Evolutionary conservation across 306 rosid genomes (phyloP), one percentile per base, ranked within the genome.

Genomic region (Heteromeles arbutifolia): DNA sequence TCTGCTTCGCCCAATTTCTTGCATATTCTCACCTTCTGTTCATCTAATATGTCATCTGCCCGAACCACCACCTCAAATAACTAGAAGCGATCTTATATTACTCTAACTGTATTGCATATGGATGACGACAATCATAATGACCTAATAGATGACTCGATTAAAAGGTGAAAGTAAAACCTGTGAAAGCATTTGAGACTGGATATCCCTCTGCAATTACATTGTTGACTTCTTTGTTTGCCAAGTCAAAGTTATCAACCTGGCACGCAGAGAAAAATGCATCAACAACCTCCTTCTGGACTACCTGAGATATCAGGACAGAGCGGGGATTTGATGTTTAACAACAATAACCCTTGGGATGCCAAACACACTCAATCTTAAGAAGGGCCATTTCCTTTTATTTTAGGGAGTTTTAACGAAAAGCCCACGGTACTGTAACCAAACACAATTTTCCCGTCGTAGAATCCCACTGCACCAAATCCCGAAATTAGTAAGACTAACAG

Each of bases 151-250:
- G 28, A 68, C 39, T 11, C 22, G 74, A 39, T n/a, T 52, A 39
- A 71, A 68, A 39, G 68, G 78, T 31, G 39, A 79, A 69, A 75
- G 26, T 12, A 41, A 77, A 45, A 90, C 96, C 93, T 89, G 97
- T 26, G 84, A 86, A 69, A 95, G 87, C 86, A 95, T 86, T 81
- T 92, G 99, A 74, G 81, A 83, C 97, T 2, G 99, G 97, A 82
- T 95, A 95, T 75, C 99, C 99, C 70, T 95, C 99, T 44, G 97
- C 99, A 69, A 92, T 87, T 70, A 87, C 87, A 85, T 88, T 84
- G 78, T 88, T 86, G 81, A 90, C 99, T 84, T 90, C 93, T 87
- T 92, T 89, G 85, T 95, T 90, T 45, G 97, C 96, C 59, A 77
- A 79, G 83, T 95, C 97, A 86, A 95, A 95, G 89, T 90, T 90